phyloP scores from a whole-genome alignment of 2,329 filamentous ascomycete species.

The Neofusicoccum umdonicola region DNA sequence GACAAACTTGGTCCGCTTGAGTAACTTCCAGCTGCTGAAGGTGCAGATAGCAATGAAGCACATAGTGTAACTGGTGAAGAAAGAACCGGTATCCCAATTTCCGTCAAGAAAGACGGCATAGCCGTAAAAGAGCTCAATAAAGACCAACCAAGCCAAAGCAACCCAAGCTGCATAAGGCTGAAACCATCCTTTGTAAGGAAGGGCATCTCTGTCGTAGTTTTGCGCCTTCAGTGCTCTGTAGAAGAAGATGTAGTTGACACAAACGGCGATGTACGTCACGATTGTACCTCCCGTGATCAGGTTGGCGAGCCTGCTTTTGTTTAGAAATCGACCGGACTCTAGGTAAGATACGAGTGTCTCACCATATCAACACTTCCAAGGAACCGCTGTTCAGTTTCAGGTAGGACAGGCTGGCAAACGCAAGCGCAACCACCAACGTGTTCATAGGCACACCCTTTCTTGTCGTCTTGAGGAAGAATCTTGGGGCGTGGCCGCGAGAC shows the following conservation, averaged over 20 bases:
- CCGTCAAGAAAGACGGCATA: slow-evolving; percentile 47
- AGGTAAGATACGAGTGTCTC: neutral
- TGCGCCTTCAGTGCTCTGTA: slow-evolving; percentile 48
- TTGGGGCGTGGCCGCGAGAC: slow-evolving; percentile 53
- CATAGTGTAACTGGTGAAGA: slow-evolving; percentile 51
- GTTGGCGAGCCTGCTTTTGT: slow-evolving; percentile 54
- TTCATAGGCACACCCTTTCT: slow-evolving; percentile 68
- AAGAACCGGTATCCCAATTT: slow-evolving; percentile 43
- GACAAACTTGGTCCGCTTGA: slow-evolving; percentile 29
- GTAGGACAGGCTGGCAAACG: slow-evolving; percentile 70
- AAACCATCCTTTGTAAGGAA: slow-evolving; percentile 46
- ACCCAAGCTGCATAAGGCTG: slow-evolving; percentile 39
- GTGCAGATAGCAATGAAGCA: slow-evolving; percentile 44
- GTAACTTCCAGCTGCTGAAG: slow-evolving; percentile 29
- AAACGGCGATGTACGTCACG: slow-evolving; percentile 49
- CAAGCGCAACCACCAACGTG: slow-evolving; percentile 64
- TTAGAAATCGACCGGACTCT: neutral
- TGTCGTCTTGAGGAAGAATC: slow-evolving; percentile 58
- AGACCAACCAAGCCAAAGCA: neutral
- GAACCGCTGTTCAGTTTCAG: slow-evolving; percentile 68
- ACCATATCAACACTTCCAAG: slow-evolving; percentile 67
- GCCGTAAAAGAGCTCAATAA: slow-evolving; percentile 37
- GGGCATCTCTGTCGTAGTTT: slow-evolving; percentile 50
- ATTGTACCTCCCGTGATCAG: slow-evolving; percentile 68
- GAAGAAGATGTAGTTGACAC: slow-evolving; percentile 58